Base-by-base conservation (phyloP, 352 stramenopile species). In the Phytophthora brassicae region DNA sequence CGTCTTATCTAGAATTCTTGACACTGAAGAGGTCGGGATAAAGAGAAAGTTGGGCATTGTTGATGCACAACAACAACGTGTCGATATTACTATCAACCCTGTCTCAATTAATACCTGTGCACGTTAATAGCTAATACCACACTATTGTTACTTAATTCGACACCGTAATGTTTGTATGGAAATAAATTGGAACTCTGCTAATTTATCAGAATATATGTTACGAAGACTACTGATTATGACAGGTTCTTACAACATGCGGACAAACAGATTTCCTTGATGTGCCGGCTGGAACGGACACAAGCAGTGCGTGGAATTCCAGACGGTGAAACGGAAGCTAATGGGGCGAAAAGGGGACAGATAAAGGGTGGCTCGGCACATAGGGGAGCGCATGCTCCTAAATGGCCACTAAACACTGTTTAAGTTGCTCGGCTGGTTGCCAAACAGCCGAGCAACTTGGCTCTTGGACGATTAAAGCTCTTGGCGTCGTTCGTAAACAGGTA, bases 211-310 rank as follows among this genome's bases (percentile, higher is more conserved):
- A n/a, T n/a, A n/a, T n/a, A n/a, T n/a, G n/a, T n/a, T n/a, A n/a
- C n/a, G n/a, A n/a, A n/a, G n/a, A n/a, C n/a, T n/a, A n/a, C n/a
- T n/a, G n/a, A n/a, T n/a, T n/a, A n/a, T n/a, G 26, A 31, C 50
- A 45, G 51, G 36, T 55, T 20, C n/a, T n/a, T n/a, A n/a, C n/a
- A n/a, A n/a, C 48, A 61, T 70, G 57, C 49, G 56, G 54, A 61
- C 26, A 56, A 19, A 36, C 48, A 62, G 57, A 70, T 70, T 48
- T 42, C 8, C 62, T 66, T 57, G 48, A 66, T 66, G 49, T 66
- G 56, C 42, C 26, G 17, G 49, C 16, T 22, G 56, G 57, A 58
- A 59, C 29, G 42, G 35, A 31, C 56, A 68, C 54, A 64, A 44
- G 48, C 60, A 6, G 54, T 68, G 46, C 36, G 38, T 68, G 55